phyloP scores from a whole-genome alignment of 2,329 filamentous ascomycete genomes.

The Colletotrichum eleusines region DNA sequence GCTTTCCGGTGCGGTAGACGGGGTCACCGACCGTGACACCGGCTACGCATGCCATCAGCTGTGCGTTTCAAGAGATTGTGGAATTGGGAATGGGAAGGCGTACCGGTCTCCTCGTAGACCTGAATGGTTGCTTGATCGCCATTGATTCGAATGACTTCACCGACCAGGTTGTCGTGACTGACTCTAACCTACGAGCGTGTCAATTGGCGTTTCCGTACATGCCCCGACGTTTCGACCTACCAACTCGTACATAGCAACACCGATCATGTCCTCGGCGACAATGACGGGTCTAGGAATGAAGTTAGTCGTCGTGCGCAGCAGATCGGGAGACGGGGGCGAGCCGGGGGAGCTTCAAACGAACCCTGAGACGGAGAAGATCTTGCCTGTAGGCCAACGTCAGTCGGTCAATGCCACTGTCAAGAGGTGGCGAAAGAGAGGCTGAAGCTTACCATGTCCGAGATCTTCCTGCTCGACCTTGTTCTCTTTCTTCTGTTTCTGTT shows the following conservation, averaged over 20 bases:
- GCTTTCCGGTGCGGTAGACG: conserved; percentile 90
- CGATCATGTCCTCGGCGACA: conserved; percentile 97
- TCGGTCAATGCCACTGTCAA: conserved; percentile 26
- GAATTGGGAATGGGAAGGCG: conserved; percentile 45
- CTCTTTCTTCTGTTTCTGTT: conserved; percentile 48
- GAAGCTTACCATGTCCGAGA: conserved; percentile 52
- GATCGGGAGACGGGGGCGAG: conserved; percentile 23
- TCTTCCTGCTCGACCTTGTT: conserved; percentile 54
- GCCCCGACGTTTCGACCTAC: conserved; percentile 61
- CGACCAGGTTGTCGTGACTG: conserved; percentile 90
- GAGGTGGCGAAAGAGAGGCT: background rate
- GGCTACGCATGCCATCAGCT: conserved; percentile 63
- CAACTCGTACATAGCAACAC: conserved; percentile 99
- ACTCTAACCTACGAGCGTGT: conserved; percentile 78
- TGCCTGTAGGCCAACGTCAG: conserved; percentile 56
- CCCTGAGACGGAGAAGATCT: conserved; percentile 74
- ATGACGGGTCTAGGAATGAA: conserved; percentile 79
- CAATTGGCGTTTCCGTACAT: conserved; percentile 11
- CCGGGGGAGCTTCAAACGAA: conserved; percentile 54
- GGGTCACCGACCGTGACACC: conserved; percentile 97
- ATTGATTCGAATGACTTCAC: conserved; percentile 98
- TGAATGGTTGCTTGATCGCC: conserved; percentile 96
- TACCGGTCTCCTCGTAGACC: conserved; percentile 99
- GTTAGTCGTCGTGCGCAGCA: conserved; percentile 40
- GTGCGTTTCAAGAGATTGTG: background rate